Evolutionary conservation across 495 filamentous ascomycete species (phyloP), one percentile per base, ranked within the genome.

Genomic region (Cladorrhinum samala): DNA sequence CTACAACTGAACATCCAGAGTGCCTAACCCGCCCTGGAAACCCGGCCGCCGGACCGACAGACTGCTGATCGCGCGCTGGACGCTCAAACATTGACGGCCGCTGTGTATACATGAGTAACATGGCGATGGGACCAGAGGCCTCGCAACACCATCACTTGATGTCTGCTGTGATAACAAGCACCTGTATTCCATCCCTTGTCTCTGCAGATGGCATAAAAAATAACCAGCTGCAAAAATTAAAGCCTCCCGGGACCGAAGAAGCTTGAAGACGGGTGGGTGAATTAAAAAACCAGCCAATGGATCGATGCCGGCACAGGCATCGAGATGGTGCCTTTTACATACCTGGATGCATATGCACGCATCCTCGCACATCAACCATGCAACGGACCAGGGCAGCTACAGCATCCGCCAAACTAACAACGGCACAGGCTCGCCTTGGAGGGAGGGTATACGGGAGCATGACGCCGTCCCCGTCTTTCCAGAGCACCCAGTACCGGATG

Each of bases 211-310:
- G 24, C 13, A n/a, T 27, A 24, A 30, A 39, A 24, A 49, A 39
- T 37, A 19, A 39, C 21, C 14, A 33, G 18, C n/a, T 45, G 18
- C 42, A 20, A 45, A 13, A 24, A 11, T 0, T 21, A 41, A 38
- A 21, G 19, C n/a, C n/a, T 19, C 41, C 55, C 49, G 24, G 45
- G 55, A 42, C 50, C 50, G 42, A 46, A 37, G 40, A 48, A 23
- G 9, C 23, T 38, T 13, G 14, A 33, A 23, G 53, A n/a, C 36
- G 46, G 16, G 39, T 37, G 41, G 49, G 18, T 43, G 48, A 39
- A n/a, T 17, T 33, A 33, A 24, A 47, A 33, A 24, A 48, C 49
- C 44, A 57, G 24, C 63, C 59, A 63, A 65, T 65, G 46, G 52
- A 58, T 41, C 60, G 45, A 11, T 19, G 7, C 13, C 52, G 46